Evolutionary conservation across 257 asterid species (phyloP), one percentile per base, ranked within the genome.

Genomic region (Capsicum rhomboideum): DNA sequence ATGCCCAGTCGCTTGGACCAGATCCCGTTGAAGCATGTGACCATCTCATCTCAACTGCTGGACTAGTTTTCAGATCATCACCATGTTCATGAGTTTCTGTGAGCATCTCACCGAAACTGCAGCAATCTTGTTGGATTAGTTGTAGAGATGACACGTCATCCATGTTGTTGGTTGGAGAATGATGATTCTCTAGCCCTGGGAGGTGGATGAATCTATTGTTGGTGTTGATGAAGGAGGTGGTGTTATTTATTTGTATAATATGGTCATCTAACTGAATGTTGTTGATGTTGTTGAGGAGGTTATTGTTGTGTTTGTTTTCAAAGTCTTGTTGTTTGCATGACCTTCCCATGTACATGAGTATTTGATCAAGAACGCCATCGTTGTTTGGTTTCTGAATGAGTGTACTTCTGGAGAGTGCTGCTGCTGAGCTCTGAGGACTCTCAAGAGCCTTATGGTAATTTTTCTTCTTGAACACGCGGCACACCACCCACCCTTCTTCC

Each of bases 381-480:
- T 90, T 92, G 44, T 87, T 82, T 10, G 92, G 86, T 7, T 80
- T 83, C 31, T 64, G 82, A 28, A 55, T 68, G 4, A 44, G 72
- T 34, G 37, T 63, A 21, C 64, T n/a, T 28, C 78, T 77, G 21
- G 88, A 64, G 26, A 23, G 16, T 37, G 17, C 77, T 17, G 80
- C 2, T 11, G 92, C 71, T 84, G 93, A 75, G 6, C 23, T 56
- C 55, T 69, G 91, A 59, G 87, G 89, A 81, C 87, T 86, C 29
- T 92, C 98, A 23, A 91, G 23, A 1, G 98, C 88, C 81, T 93
- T 96, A 85, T 93, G 98, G 87, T 92, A 96, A 85, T 94, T 96
- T 79, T 96, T 96, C 95, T 96, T 96, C 95, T 93, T 96, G 94
- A 96, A 96, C 10, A 96, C 99, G 2, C 99, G 95, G 81, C 99